Percentiles rank a stretch among this genome's conserved stretches.
phyloP scores from a whole-genome alignment of 371 early-diverging fungal species.

The Apophysomyces variabilis region DNA sequence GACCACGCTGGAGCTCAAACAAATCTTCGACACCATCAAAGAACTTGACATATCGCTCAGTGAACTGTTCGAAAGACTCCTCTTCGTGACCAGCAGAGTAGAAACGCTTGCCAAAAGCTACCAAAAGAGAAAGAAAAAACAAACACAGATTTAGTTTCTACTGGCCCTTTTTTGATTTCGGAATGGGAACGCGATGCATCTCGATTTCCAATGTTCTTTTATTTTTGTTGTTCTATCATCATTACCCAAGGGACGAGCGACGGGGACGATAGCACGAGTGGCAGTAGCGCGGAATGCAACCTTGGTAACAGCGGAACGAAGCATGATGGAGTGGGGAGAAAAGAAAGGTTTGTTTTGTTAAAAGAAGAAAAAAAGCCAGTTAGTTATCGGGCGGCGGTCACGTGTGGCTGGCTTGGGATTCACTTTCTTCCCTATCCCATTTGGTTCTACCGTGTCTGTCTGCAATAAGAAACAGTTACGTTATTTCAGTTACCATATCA shows the following conservation, averaged over 20 bases:
- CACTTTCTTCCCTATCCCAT: background rate
- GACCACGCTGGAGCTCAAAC: slow-evolving; percentile 95
- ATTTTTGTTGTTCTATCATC: slow-evolving; percentile 19
- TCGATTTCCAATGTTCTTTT: no score
- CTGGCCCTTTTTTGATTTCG: background rate
- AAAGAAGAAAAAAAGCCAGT: slow-evolving; percentile 19
- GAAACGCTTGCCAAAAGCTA: slow-evolving; percentile 53
- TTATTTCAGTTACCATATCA: no score
- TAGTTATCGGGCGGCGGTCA: slow-evolving; percentile 1
- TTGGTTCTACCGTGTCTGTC: background rate
- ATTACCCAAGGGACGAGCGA: slow-evolving; percentile 35
- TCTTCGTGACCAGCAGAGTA: slow-evolving; percentile 76
- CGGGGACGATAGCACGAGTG: slow-evolving; percentile 36
- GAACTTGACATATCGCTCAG: slow-evolving; percentile 82
- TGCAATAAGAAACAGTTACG: no score
- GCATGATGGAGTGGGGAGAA: slow-evolving; percentile 51
- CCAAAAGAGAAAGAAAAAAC: background rate
- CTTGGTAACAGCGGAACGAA: slow-evolving; percentile 55
- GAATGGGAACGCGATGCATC: background rate
- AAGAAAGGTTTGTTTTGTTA: slow-evolving; percentile 10
- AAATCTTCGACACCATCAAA: slow-evolving; percentile 92
- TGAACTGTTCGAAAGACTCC: slow-evolving; percentile 82
- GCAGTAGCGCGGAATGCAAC: slow-evolving; percentile 42
- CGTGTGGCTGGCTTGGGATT: slow-evolving; percentile 4
- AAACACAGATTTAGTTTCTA: no score